These are phyloP conservation scores for Mortierella sp. DNA, from an alignment of 371 early-diverging fungal genomes.

Conservation along the genomic window DNA sequence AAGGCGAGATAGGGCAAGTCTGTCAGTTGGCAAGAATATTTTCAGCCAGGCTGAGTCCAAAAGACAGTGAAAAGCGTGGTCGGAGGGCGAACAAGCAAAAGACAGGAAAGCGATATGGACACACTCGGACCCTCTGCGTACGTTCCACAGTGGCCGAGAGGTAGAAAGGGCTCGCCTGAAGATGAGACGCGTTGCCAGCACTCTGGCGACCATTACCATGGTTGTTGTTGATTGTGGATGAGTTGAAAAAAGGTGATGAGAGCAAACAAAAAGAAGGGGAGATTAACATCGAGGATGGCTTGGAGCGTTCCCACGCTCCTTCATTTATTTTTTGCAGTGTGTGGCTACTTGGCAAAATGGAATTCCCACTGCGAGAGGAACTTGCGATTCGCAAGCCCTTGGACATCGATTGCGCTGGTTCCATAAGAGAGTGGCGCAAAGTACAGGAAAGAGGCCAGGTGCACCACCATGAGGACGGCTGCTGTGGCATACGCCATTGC, in stretches of 20 bases:
- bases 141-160: slow-evolving; percentile 29
- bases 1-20: too few relatives aligned
- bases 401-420: slow-evolving; percentile 61
- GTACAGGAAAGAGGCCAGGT: slow-evolving; percentile 64
- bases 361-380: slow-evolving; percentile 84
- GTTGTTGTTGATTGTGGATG: slow-evolving; percentile 5
- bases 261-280: slow-evolving; percentile 8
- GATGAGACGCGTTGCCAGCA: slow-evolving; percentile 18
- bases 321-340: too few relatives aligned
- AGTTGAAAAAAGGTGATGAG: background rate
- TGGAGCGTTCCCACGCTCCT: too few relatives aligned
- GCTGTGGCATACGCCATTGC: slow-evolving; percentile 56
- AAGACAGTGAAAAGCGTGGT: too few relatives aligned
- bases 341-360: slow-evolving; percentile 73
- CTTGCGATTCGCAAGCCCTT: slow-evolving; percentile 73
- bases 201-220: slow-evolving; percentile 49
- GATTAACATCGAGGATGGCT: too few relatives aligned
- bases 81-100: too few relatives aligned
- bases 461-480: slow-evolving; percentile 58
- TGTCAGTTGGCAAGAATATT: too few relatives aligned
- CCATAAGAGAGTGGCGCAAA: slow-evolving; percentile 79
- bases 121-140: slow-evolving; percentile 16
- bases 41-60: too few relatives aligned
- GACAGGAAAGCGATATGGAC: too few relatives aligned
- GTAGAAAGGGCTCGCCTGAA: slow-evolving; percentile 17